Conservation (phyloP, 2,329 filamentous ascomycete species). For the Curvularia sp. region DNA sequence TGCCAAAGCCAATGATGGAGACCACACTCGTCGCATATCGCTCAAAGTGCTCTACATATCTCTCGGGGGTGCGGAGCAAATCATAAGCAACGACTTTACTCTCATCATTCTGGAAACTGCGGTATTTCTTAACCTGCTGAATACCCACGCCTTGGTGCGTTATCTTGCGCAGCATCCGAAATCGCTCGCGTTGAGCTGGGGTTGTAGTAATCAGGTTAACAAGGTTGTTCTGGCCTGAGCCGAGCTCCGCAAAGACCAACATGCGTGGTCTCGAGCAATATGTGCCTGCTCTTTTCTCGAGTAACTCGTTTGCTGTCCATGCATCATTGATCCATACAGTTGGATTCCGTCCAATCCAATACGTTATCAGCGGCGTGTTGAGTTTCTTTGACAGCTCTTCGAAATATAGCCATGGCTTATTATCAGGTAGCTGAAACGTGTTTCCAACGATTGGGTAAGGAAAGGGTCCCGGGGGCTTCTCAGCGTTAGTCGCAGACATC, state of each 20-base stretch:
- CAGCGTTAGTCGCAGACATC: not conserved
- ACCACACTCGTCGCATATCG: slow-evolving; percentile 62
- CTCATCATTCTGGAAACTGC: slow-evolving; percentile 66
- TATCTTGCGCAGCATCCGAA: slow-evolving; percentile 43
- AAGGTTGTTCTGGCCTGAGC: slow-evolving; percentile 45
- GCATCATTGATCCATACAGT: slow-evolving; percentile 55
- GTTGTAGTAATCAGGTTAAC: slow-evolving; percentile 47
- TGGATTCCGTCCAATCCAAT: slow-evolving; percentile 58
- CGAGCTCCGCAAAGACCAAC: slow-evolving; percentile 55
- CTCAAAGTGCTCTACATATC: slow-evolving; percentile 63
- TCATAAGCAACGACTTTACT: slow-evolving; percentile 61
- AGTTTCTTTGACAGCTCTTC: slow-evolving; percentile 61
- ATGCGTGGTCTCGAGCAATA: slow-evolving; percentile 60
- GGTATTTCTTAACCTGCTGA: slow-evolving; percentile 62
- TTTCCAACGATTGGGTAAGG: slow-evolving; percentile 64
- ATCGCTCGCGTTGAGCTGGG: slow-evolving; percentile 39
- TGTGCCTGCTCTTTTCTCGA: slow-evolving; percentile 60
- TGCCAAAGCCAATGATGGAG: slow-evolving; percentile 64
- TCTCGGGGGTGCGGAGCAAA: slow-evolving; percentile 53
- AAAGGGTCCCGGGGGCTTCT: slow-evolving; percentile 62
- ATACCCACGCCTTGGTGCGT: slow-evolving; percentile 48
- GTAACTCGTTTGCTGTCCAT: slow-evolving; percentile 59
- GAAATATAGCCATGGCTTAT: slow-evolving; percentile 66
- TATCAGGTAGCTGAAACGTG: slow-evolving; percentile 61
- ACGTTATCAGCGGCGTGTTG: slow-evolving; percentile 60